Evolutionary conservation across 176 grass and related monocot genomes (phyloP), one percentile per base, ranked within the genome.

Genomic region (Oryza glaberrima): DNA sequence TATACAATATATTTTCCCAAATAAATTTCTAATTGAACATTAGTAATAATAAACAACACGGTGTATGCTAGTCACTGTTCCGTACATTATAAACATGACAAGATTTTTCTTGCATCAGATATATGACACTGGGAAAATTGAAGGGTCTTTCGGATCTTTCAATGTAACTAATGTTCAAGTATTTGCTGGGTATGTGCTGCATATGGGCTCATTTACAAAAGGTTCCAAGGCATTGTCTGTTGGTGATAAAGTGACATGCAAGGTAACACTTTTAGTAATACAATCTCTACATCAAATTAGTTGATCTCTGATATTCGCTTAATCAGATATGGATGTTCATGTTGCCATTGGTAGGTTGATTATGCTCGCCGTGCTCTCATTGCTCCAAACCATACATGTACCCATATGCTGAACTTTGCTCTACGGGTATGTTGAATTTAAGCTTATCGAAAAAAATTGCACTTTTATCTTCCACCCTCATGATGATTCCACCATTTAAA

Each of bases 381-480:
- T 89, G 91, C 93, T 87, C 96, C 96, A 51, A 99, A 99, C 82
- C 96, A 99, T 83, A 99, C 93, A 3, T 99, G 96, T 84, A 99
- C 96, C 23, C 96, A 99, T 79, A 99, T 99, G 93, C 84, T 99
- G 84, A 94, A 99, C 88, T 99, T 99, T 79, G 96, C 96, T 43
- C 79, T 99, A 64, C 90, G 81, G 90, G 96, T 99, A 91, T 82
- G 75, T 58, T 80, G 56, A 61, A 61, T 77, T 83, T 82, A 56
- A 45, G 60, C 81, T 70, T 70, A 46, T 84, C 34, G 70, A 40
- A 73, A 40, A 73, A 75, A 73, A 74, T 75, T 77, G 65, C 23
- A 23, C 2, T 6, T 67, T 12, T 51, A 1, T 83, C 16, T 65
- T 77, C 65, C 70, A 38, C 22, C 22, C 32, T 73, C 12, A 14